Conservation (phyloP, 805 yeast species). For the Kazachstania kunashirensis region DNA sequence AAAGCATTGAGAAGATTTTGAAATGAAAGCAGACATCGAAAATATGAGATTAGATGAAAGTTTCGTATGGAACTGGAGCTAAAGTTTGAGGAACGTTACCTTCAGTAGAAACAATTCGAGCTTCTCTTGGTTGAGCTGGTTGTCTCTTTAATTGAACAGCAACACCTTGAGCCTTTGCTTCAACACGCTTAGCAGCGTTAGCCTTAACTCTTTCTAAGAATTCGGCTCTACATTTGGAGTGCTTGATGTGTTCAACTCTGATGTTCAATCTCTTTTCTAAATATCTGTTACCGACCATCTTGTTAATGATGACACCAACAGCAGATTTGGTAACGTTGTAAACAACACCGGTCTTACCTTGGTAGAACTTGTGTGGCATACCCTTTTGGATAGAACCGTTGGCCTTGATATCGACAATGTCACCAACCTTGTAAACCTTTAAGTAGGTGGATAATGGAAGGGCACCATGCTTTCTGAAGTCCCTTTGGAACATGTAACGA, state of each 20-base stretch:
- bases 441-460: constrained; percentile 93
- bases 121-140: constrained; percentile 95
- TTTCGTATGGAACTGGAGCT: constrained; percentile 99
- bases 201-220: constrained; percentile 96
- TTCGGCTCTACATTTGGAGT: constrained; percentile 99
- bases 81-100: constrained; percentile 89
- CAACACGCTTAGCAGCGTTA: constrained; percentile 87
- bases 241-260: constrained; percentile 98
- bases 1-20: neutral
- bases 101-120: constrained; percentile 74
- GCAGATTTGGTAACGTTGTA: constrained; percentile 98
- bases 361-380: constrained; percentile 99
- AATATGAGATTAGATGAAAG: constrained; percentile 89
- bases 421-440: constrained; percentile 98
- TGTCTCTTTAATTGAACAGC: constrained; percentile 92
- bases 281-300: constrained; percentile 98
- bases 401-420: constrained; percentile 98
- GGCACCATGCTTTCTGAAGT: constrained; percentile 92
- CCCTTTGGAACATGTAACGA: constrained; percentile 99
- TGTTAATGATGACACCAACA: constrained; percentile 97
- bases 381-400: constrained; percentile 99
- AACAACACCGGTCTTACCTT: constrained; percentile 99
- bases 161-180: constrained; percentile 92
- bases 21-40: constrained; percentile 4
- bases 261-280: constrained; percentile 96